These are phyloP conservation scores for Fusarium sp. DNA, from an alignment of 2,329 filamentous ascomycete genomes.

Conservation along the genomic window DNA sequence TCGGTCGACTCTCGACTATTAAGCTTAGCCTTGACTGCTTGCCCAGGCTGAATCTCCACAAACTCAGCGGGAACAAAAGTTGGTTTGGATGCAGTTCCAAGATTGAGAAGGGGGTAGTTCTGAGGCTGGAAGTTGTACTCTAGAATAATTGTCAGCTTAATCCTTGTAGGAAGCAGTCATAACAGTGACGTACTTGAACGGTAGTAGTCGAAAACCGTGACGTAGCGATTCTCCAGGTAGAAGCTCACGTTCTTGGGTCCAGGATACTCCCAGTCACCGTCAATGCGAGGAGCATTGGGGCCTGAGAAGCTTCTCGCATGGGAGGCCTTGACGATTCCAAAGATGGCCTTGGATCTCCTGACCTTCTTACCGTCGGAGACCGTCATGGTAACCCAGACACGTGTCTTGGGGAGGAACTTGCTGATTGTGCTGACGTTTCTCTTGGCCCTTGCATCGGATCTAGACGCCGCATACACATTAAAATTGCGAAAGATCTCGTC, in stretches of 20 bases:
- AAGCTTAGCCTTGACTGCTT: slow-evolving; percentile 72
- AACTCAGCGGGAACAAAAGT: slow-evolving; percentile 76
- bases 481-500: slow-evolving; percentile 50
- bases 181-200: slow-evolving; percentile 50
- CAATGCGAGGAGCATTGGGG: slow-evolving; percentile 42
- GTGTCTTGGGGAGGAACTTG: slow-evolving; percentile 55
- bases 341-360: slow-evolving; percentile 46
- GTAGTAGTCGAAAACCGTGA: slow-evolving; percentile 60
- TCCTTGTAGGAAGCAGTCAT: no score
- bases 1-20: slow-evolving; percentile 68
- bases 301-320: slow-evolving; percentile 36
- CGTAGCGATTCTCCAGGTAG: slow-evolving; percentile 46
- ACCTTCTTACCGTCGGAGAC: slow-evolving; percentile 49
- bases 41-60: slow-evolving; percentile 73
- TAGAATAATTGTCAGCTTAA: slow-evolving; percentile 33
- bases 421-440: slow-evolving; percentile 46
- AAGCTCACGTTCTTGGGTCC: slow-evolving; percentile 52
- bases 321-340: slow-evolving; percentile 43
- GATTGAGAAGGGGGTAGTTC: slow-evolving; percentile 73
- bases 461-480: slow-evolving; percentile 22
- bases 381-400: slow-evolving; percentile 51
- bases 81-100: slow-evolving; percentile 68
- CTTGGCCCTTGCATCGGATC: slow-evolving; percentile 9
- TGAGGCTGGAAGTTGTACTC: slow-evolving; percentile 53
- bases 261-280: slow-evolving; percentile 42